Evolutionary conservation across 345 rosid species (phyloP).

Genomic region (Eutrema japonicum): DNA sequence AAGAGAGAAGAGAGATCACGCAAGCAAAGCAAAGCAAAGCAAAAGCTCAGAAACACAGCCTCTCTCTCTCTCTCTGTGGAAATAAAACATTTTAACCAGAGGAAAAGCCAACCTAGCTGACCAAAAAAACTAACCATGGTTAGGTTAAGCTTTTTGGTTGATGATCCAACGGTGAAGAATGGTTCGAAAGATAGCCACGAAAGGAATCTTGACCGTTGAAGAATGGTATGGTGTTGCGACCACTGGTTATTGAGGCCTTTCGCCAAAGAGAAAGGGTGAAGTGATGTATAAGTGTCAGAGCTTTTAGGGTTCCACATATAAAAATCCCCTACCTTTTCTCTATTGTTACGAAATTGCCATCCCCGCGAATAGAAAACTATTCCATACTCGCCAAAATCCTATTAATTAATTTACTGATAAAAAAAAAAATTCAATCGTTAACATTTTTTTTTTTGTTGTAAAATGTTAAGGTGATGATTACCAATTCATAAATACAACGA

Average conservation of each 20-base stretch:
- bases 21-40: slow-evolving; percentile 11
- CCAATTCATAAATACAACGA: too few species aligned
- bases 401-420: slow-evolving; percentile 2
- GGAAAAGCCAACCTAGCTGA: slow-evolving; percentile 34
- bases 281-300: slow-evolving; percentile 44
- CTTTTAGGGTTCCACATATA: not conserved
- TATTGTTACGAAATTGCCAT: slow-evolving; percentile 5
- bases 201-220: slow-evolving; percentile 59
- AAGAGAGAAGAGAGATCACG: slow-evolving; percentile 36
- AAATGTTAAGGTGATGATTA: too few species aligned
- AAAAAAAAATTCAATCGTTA: not conserved
- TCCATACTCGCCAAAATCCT: not conserved
- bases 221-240: slow-evolving; percentile 54
- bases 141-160: slow-evolving; percentile 12
- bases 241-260: slow-evolving; percentile 48
- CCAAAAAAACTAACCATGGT: slow-evolving; percentile 46
- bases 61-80: slow-evolving; percentile 16
- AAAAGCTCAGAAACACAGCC: not conserved
- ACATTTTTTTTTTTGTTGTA: too few species aligned
- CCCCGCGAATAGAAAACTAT: not conserved
- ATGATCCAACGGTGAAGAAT: slow-evolving; percentile 49
- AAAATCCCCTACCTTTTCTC: not conserved
- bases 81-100: slow-evolving; percentile 17
- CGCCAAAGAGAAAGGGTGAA: slow-evolving; percentile 45
- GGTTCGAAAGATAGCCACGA: slow-evolving; percentile 19